Evolutionary conservation across 768 basidiomycete species (phyloP).

Genomic region (Lactarius sanguifluus): DNA sequence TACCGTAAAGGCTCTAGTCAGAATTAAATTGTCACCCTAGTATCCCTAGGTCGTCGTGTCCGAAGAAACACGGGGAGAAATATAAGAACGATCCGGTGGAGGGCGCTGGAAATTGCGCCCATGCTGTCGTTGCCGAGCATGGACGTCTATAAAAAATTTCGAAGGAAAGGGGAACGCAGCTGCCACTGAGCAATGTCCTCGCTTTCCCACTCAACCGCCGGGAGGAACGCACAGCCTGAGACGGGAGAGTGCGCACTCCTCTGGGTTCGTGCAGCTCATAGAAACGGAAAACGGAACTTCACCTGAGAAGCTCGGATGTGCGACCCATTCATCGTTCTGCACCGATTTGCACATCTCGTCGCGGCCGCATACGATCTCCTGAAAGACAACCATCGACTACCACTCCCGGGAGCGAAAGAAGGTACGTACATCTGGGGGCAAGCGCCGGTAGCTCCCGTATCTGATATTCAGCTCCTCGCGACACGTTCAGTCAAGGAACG

Average conservation of each 20-base stretch:
- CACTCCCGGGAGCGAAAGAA: slow-evolving; percentile 7
- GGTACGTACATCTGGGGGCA: slow-evolving; percentile 71
- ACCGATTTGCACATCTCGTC: slow-evolving; percentile 97
- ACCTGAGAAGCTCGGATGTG: slow-evolving; percentile 91
- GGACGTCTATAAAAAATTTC: slow-evolving; percentile 72
- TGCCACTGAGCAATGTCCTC: slow-evolving; percentile 63
- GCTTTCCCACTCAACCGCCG: slow-evolving; percentile 58
- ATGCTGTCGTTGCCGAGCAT: slow-evolving; percentile 80
- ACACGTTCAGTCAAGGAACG: slow-evolving; percentile 43
- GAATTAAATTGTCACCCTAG: slow-evolving; percentile 52
- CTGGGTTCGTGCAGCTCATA: slow-evolving; percentile 85
- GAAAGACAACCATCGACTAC: slow-evolving; percentile 14
- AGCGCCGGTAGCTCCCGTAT: slow-evolving; percentile 86
- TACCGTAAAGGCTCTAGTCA: neutral
- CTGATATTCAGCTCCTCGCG: slow-evolving; percentile 67
- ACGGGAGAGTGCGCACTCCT: slow-evolving; percentile 80
- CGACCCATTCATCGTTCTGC: slow-evolving; percentile 97
- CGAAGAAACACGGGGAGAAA: slow-evolving; percentile 87
- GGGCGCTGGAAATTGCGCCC: too few species aligned
- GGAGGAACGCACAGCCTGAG: slow-evolving; percentile 55
- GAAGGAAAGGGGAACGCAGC: slow-evolving; percentile 38
- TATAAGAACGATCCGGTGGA: too few species aligned
- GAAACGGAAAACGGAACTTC: slow-evolving; percentile 93
- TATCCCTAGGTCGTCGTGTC: slow-evolving; percentile 59
- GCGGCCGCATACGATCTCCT: slow-evolving; percentile 91